These are phyloP conservation scores for Pythium sukuiense DNA, from an alignment of 352 stramenopile species.

Conservation along the genomic window DNA sequence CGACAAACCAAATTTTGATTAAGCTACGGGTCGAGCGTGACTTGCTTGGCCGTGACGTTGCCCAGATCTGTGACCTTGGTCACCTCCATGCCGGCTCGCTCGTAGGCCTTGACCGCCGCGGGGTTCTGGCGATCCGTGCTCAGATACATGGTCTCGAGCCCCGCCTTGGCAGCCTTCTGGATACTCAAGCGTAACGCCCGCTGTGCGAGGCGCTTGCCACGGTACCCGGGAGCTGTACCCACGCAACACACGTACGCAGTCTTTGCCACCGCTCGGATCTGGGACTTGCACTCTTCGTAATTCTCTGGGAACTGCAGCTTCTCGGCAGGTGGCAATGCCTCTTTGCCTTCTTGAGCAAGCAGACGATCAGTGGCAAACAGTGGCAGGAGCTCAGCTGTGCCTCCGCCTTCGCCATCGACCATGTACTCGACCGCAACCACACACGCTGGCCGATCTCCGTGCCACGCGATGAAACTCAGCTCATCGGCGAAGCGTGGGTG, in stretches of 20 bases:
- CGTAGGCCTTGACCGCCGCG: slow-evolving; percentile 16
- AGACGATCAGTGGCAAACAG: background rate
- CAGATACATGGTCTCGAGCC: slow-evolving; percentile 11
- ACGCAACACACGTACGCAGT: slow-evolving; percentile 17
- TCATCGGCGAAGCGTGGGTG: background rate
- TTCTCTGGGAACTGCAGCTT: background rate
- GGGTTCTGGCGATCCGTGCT: slow-evolving; percentile 13
- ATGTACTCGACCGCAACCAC: background rate
- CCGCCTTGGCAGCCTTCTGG: background rate
- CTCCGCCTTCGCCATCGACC: background rate
- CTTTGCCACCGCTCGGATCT: slow-evolving; percentile 4
- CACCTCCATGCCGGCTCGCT: slow-evolving; percentile 17
- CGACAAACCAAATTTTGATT: background rate
- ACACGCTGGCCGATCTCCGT: background rate
- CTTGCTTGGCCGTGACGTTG: slow-evolving; percentile 4
- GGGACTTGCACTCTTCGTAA: slow-evolving; percentile 4
- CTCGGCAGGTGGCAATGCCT: background rate
- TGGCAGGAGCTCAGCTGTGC: background rate
- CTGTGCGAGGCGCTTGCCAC: slow-evolving; percentile 6
- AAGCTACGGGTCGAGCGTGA: background rate
- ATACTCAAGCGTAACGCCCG: background rate
- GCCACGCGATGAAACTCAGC: background rate
- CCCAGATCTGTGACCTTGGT: slow-evolving; percentile 1
- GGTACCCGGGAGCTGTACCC: slow-evolving; percentile 6
- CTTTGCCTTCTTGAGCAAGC: background rate